These are phyloP conservation scores for Ogataea methylovora DNA, from an alignment of 805 yeast genomes.

Conservation along the genomic window DNA sequence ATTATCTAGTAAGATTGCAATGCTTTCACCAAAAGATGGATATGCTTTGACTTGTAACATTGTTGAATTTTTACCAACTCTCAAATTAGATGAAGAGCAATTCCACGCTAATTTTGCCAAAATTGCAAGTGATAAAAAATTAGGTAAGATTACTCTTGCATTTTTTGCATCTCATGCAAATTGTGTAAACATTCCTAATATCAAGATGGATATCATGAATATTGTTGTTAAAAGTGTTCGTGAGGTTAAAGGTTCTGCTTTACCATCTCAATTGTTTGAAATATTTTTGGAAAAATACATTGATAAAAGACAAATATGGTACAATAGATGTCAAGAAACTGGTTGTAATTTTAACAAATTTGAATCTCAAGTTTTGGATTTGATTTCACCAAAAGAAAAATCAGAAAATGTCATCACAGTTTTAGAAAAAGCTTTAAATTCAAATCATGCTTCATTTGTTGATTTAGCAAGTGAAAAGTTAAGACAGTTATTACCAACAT, in stretches of 20 bases:
- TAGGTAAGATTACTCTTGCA: conserved; percentile 50
- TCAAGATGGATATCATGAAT: conserved; percentile 46
- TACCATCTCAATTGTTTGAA: conserved; percentile 41
- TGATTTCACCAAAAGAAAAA: conserved; percentile 58
- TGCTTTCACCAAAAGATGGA: conserved; percentile 64
- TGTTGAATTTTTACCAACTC: conserved; percentile 30
- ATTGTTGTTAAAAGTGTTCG: conserved; percentile 33
- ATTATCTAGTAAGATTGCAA: conserved; percentile 36
- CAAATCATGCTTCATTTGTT: conserved; percentile 34
- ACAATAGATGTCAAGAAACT: conserved; percentile 33
- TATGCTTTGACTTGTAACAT: conserved; percentile 32
- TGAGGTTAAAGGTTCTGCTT: conserved; percentile 32
- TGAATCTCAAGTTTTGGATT: conserved; percentile 49
- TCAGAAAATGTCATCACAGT: conserved; percentile 51
- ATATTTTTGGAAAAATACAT: conserved; percentile 39
- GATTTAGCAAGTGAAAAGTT: conserved; percentile 45
- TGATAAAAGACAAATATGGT: conserved; percentile 38
- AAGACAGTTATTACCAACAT: conserved; percentile 42
- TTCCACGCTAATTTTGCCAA: conserved; percentile 28
- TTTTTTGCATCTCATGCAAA: conserved; percentile 67
- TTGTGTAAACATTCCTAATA: conserved; percentile 39
- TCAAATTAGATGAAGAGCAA: conserved; percentile 43
- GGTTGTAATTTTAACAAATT: conserved; percentile 45
- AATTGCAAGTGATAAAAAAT: conserved; percentile 41
- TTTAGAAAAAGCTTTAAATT: conserved; percentile 44